Evolutionary conservation across 306 rosid species (phyloP), one percentile per base, ranked within the genome.

Genomic region (Malus sieversii): DNA sequence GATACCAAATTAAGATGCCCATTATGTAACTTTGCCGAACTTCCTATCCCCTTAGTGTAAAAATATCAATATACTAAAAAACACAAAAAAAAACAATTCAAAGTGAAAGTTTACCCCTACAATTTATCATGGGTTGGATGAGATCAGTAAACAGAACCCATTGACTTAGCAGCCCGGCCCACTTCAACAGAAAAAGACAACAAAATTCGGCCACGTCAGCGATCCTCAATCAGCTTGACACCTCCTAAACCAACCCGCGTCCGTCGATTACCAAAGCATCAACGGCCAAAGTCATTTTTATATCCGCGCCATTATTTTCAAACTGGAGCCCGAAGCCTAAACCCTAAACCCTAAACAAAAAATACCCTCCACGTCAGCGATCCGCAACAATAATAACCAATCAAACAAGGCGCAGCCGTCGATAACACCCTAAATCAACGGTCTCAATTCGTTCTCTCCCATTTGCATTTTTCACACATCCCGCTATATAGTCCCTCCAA

Each of bases 291-390:
- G 2, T 19, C 42, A 40, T 3, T 60, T 46, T 59, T 5, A 5
- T 3, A 23, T 40, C 11, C 61, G 70, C 70, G 69, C 69, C 46
- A 15, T 5, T 40, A 42, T 60, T 40, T 60, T 73, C 23, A n/a
- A 67, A 61, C 69, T 19, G 69, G 60, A 44, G 58, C 45, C 20
- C 29, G 33, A 1, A 4, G n/a, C 23, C 25, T 23, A 23, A 23
- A 23, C 25, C 25, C 25, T 23, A 23, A 23, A 23, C 25, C 25
- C 25, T 23, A 23, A 33, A 15, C 52, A 2, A 19, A 42, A 42
- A 74, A 11, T 19, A 44, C 60, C 11, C 2, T 4, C 77, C 77
- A 45, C 61, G 46, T 74, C 77, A 74, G 7, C 48, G 61, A 62
- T 74, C 77, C 60, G 46, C 61, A 27, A 38, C 61, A 0, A 42